Percentiles rank a stretch among this genome's conserved stretches.
These are phyloP conservation scores for Pseudisothecium myosuroides DNA, from an alignment of 225 moss, liverwort and hornwort genomes.

Conservation along the genomic window DNA sequence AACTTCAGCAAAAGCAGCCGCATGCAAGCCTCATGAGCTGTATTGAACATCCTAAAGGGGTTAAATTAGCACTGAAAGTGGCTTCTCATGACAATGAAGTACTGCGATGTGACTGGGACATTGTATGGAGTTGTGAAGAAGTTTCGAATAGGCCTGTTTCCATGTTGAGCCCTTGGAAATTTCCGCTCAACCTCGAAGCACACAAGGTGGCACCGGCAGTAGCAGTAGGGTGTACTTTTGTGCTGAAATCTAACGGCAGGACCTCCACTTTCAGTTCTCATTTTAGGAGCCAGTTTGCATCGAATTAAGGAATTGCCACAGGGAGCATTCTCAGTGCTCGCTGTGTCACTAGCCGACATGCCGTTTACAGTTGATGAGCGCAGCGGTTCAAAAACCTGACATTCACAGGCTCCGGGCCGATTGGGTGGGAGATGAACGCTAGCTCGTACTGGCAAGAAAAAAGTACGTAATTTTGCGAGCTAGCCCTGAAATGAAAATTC, in stretches of 20 bases:
- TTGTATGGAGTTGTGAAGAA: constrained; percentile 53
- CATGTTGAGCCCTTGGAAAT: constrained; percentile 82
- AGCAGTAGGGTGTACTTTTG: constrained; percentile 62
- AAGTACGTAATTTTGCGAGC: not conserved
- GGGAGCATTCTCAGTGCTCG: constrained; percentile 45
- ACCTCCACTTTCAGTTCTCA: constrained; percentile 60
- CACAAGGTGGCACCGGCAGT: constrained; percentile 72
- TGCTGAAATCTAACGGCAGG: constrained; percentile 60
- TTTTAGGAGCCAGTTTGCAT: constrained; percentile 43
- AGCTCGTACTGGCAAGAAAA: constrained; percentile 36
- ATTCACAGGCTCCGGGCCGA: constrained; percentile 59
- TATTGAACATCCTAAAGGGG: no score
- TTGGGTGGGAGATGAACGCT: constrained; percentile 78
- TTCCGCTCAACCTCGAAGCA: constrained; percentile 60
- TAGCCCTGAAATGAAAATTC: not conserved
- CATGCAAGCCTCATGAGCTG: no score
- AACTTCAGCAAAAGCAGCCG: no score
- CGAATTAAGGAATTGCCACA: constrained; percentile 46
- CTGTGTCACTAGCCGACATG: constrained; percentile 51
- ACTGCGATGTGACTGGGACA: not conserved
- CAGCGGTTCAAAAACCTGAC: constrained; percentile 66
- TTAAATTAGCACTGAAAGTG: not conserved
- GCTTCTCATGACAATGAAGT: not conserved
- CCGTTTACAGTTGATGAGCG: constrained; percentile 41
- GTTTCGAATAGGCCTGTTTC: constrained; percentile 66